Evolutionary conservation across 345 rosid genomes (phyloP), one percentile per base, ranked within the genome.

Genomic region (Populus nigra): DNA sequence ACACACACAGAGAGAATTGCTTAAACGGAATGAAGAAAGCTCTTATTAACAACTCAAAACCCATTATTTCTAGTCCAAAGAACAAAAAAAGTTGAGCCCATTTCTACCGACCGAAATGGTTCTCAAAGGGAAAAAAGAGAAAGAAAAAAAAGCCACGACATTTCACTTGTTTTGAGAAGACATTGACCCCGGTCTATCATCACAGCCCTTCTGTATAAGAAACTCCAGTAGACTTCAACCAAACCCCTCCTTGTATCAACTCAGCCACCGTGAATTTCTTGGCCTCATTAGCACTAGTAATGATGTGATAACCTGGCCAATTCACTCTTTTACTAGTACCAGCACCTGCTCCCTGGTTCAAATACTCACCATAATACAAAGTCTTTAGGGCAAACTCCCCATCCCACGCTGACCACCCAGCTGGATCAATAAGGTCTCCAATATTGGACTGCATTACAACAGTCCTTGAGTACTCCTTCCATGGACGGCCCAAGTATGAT

Each of bases 391-490:
- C 77, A 76, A 72, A 76, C 20, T 77, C 68, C 27, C 71, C 74
- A 1, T 16, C 45, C 80, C 84, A 73, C 11, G 3, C 22, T 1
- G 61, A 68, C 84, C 80, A 81, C 3, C 84, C 77, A 8, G 73
- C 62, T 17, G 84, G 77, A 27, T 76, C 69, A 25, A 80, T 76
- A 1, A 23, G 62, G 29, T 74, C 71, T 39, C 73, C 80, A 1
- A 77, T 29, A 3, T 23, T 31, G 23, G 77, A 76, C 43, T 73
- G 76, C 84, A 77, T 73, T 17, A 73, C 65, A 31, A 49, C 77
- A 11, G 81, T 81, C 62, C 84, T 71, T 2, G 83, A 80, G 59
- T 50, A 80, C 75, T 77, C 69, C 47, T 76, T 67, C 80, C 83
- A 76, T 1, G 72, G 79, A 13, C 76, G 75, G 15, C 83, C 76